Evolutionary conservation across 1,139 yeast species (phyloP), one percentile per base, ranked within the genome.

Genomic region (Sugiyamaella neomexicana): DNA sequence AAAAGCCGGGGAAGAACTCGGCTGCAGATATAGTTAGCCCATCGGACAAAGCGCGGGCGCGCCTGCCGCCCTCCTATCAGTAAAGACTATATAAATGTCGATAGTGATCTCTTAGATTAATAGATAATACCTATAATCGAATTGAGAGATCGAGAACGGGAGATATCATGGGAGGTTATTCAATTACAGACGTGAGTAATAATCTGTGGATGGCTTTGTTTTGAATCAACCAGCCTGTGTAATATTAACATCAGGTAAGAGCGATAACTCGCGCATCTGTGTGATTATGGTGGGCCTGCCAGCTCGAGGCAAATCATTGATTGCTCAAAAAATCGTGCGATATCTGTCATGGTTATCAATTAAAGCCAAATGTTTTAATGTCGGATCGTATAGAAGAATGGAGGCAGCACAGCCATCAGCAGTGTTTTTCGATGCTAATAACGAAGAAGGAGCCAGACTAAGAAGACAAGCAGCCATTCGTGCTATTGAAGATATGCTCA

Each of bases 311-410:
- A 86, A 86, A 68, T 82, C 89, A n/a, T 77, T 86, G 68, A 86
- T 86, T 62, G 88, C 91, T 7, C 90, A 85, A 64, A 86, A 86
- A 65, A 75, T 93, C 54, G 96, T 91, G 39, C 80, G 98, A 51
- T 93, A 91, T 68, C 77, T 93, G 55, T 83, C 90, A 46, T 93
- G 99, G 99, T 78, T 91, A 42, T 87, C 96, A 2, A 87, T 93
- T 56, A 82, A 82, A 58, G 89, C 97, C 41, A 85, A 85, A 67
- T 86, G 93, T 56, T 93, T 93, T 74, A 90, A 90, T 66, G 96
- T 91, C 17, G 97, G 98, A 13, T 78, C 79, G 43, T 90, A 89
- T 68, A 80, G 97, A 60, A 81, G 97, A 56, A 77, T 80, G 38
- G 73, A 73, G 50, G 75, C 77, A 25, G 76, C 81, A 1, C 81